Base-by-base conservation (phyloP, 2,329 filamentous ascomycete genomes). In the Didymella exigua region DNA sequence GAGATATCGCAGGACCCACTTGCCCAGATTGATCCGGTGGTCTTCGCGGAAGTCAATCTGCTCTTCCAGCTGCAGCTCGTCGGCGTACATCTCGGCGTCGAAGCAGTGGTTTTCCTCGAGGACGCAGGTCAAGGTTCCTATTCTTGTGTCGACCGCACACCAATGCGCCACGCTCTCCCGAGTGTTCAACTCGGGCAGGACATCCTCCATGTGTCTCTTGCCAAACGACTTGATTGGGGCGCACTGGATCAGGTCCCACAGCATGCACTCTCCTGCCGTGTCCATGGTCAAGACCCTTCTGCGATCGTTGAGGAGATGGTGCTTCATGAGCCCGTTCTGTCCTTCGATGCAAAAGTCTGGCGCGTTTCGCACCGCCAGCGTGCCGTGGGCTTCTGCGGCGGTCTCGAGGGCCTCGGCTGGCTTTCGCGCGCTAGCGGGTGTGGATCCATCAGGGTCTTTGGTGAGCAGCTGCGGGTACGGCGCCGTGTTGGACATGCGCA, bases 201-300 rank as follows among this genome's bases (percentile, higher is more conserved):
- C 91, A 71, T 98, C 93, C 69, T 98, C 93, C 3, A 99, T 82
- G 75, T 98, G 90, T 38, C 89, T 86, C 77, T 97, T 97, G 37
- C 95, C 95, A 75, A 95, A 99, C n/a, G 89, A 91, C 73, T 91
- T 85, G 49, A 98, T 87, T 0, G 91, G 91, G 69, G 89, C 84
- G 71, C 95, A 98, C 87, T 95, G 86, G 40, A 99, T 82, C 33
- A 99, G 79, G 80, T 99, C 95, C 95, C 95, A 99, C 61, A 99
- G 78, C 41, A 97, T 80, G 2, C 98, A 93, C 70, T 99, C 95
- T 14, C 95, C 95, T 1, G 93, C 93, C 2, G 95, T 97, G 74
- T 99, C 95, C 47, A 96, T 79, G 0, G 95, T 99, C 61, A 99
- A 79, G 4, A 96, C 93, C 55, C 92, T 85, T 69, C 90, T 89